phyloP scores from a whole-genome alignment of 2,329 filamentous ascomycete genomes.

The Monosporascus sp. region DNA sequence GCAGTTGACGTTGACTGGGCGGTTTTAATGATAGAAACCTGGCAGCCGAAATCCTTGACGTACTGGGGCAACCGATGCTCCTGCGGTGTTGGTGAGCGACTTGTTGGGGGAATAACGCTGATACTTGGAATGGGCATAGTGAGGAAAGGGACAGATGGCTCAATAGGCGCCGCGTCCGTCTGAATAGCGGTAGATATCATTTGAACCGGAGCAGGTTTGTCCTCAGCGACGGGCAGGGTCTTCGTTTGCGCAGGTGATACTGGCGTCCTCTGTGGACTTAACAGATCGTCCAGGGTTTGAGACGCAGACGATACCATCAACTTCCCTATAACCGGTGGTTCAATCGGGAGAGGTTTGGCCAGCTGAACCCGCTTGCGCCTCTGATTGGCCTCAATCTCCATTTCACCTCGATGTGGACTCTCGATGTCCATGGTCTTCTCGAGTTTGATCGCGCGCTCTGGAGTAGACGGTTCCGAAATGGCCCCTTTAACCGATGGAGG shows the following conservation, averaged over 20 bases:
- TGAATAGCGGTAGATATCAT: constrained; percentile 58
- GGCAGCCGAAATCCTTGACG: constrained; percentile 75
- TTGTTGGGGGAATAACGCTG: constrained; percentile 82
- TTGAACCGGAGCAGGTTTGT: constrained; percentile 25
- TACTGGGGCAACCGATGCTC: constrained; percentile 73
- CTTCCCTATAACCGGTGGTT: constrained; percentile 32
- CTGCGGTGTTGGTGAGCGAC: constrained; percentile 72
- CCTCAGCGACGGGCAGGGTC: constrained; percentile 31
- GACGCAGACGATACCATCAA: constrained; percentile 61
- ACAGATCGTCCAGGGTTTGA: constrained; percentile 56
- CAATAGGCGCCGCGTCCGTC: constrained; percentile 39
- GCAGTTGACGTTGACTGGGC: constrained; percentile 47
- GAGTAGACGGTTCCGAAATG: constrained; percentile 34
- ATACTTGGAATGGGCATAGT: constrained; percentile 70
- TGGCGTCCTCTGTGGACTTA: constrained; percentile 62
- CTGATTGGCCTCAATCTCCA: constrained; percentile 68
- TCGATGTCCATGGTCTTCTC: constrained; percentile 39
- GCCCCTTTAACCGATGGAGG: constrained; percentile 62
- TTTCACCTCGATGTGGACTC: constrained; percentile 39
- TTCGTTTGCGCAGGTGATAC: constrained; percentile 42
- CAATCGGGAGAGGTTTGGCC: constrained; percentile 44
- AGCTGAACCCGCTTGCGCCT: constrained; percentile 62
- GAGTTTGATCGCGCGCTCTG: constrained; percentile 34
- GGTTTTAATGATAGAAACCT: constrained; percentile 56
- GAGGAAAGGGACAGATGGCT: constrained; percentile 22